phyloP scores from a whole-genome alignment of 768 basidiomycete genomes.

The Trametes gibbosa region DNA sequence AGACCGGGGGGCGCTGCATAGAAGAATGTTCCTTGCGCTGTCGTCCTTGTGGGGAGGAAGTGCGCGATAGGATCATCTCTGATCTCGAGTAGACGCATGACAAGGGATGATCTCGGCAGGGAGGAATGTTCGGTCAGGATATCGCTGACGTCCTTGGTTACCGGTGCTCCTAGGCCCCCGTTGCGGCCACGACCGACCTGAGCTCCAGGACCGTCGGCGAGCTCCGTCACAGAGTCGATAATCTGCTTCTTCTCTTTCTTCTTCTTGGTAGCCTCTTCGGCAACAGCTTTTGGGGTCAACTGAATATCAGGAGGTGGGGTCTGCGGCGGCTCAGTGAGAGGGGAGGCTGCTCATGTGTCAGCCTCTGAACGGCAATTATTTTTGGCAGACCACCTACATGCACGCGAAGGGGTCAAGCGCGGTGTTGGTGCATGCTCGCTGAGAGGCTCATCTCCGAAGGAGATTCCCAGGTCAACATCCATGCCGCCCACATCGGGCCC shows the following conservation, averaged over 20 bases:
- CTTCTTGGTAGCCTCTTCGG: slow-evolving; percentile 38
- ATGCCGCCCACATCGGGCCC: slow-evolving; percentile 49
- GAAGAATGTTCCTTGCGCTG: slow-evolving; percentile 70
- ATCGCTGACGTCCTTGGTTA: slow-evolving; percentile 55
- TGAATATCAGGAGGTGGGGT: slow-evolving; percentile 71
- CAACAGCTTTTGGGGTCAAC: slow-evolving; percentile 47
- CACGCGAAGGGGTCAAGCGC: slow-evolving; percentile 65
- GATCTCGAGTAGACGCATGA: slow-evolving; percentile 85
- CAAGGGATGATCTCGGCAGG: slow-evolving; percentile 78
- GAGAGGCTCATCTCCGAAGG: slow-evolving; percentile 57
- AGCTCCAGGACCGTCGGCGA: slow-evolving; percentile 59
- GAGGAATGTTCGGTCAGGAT: slow-evolving; percentile 81
- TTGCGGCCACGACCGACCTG: slow-evolving; percentile 54
- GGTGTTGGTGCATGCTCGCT: slow-evolving; percentile 31
- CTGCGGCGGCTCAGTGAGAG: slow-evolving; percentile 67
- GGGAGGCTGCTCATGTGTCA: slow-evolving; percentile 53
- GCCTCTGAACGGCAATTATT: background rate
- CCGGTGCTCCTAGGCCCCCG: slow-evolving; percentile 50
- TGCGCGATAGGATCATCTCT: slow-evolving; percentile 80
- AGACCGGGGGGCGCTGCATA: slow-evolving; percentile 84
- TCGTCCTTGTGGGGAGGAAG: slow-evolving; percentile 82
- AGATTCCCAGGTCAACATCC: slow-evolving; percentile 69
- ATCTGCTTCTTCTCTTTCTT: slow-evolving; percentile 82
- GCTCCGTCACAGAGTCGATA: slow-evolving; percentile 87
- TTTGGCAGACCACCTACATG: slow-evolving; percentile 45